Base-by-base conservation (phyloP, 2,329 filamentous ascomycete genomes). In the Tympanopsis confertula region DNA sequence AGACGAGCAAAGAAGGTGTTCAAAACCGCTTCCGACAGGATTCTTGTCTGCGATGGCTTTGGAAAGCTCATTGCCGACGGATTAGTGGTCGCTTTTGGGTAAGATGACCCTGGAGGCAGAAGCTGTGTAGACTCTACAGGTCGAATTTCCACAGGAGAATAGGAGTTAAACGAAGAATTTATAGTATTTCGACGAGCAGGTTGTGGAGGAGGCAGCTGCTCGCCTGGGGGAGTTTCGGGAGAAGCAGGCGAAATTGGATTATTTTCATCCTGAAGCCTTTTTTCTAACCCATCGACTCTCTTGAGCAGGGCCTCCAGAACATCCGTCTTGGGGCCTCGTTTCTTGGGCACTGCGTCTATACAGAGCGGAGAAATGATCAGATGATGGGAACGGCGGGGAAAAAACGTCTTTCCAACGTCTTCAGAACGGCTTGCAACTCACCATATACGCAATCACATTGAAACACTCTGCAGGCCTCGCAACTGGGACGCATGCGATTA, bases 381-480 rank as follows among this genome's bases (percentile, higher is more conserved):
- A 22, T 28, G 14, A 7, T 12, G 38, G 13, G 12, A 20, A 13
- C 14, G 32, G 5, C 29, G 17, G 36, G 36, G 10, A 13, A 29
- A 18, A 33, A 39, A 38, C 39, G 39, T 35, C 35, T 39, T 38
- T 39, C 39, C 14, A 14, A 13, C n/a, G 28, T 15, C 17, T 41
- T 35, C 40, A 44, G 50, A 37, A 18, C n/a, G 13, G 18, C n/a
- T 19, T 37, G 28, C 20, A 7, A 35, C 24, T 26, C 68, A 93
- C 86, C 86, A 58, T 94, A 94, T 42, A 94, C 70, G 61, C 86
- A 94, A 20, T 82, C 76, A 54, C 84, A 89, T 53, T 89, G 84
- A 51, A 94, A 93, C 40, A 91, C 81, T 57, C 86, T 84, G 52
- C 86, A 94, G 40, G 86, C 86, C 57, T 93, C 86, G 52, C 86